A percentile compares a stretch with the other conserved stretches of the same genome.
These are phyloP conservation scores for Cercospora berteroae DNA, from an alignment of 2,329 filamentous ascomycete species.

Conservation along the genomic window DNA sequence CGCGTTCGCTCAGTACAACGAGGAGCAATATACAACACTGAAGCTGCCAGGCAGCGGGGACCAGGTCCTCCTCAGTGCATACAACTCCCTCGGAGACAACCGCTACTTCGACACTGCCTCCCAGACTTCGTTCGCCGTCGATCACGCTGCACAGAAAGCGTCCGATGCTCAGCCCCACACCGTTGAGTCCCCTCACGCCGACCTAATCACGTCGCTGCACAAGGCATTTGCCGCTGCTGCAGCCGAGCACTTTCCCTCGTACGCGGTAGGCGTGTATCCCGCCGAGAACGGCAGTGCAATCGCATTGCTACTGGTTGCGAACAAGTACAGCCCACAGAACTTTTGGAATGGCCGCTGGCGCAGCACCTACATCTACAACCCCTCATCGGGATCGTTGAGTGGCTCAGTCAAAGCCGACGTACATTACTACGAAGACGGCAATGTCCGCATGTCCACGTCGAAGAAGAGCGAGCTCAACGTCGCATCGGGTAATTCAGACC, in stretches of 20 bases:
- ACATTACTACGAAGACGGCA: conserved; percentile 99
- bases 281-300: conserved; percentile 71
- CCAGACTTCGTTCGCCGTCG: conserved; percentile 82
- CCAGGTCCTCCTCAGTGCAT: conserved; percentile 76
- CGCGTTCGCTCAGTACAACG: conserved; percentile 92
- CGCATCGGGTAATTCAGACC: conserved; percentile 61
- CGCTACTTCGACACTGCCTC: conserved; percentile 89
- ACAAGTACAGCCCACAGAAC: conserved; percentile 97
- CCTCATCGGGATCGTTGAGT: conserved; percentile 65
- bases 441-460: conserved; percentile 87
- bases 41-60: conserved; percentile 85
- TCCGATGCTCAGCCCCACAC: conserved; percentile 76
- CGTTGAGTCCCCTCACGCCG: conserved; percentile 71
- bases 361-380: conserved; percentile 76
- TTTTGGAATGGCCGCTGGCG: conserved; percentile 99
- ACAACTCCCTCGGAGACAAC: conserved; percentile 76
- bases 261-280: conserved; percentile 79
- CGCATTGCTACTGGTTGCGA: conserved; percentile 81
- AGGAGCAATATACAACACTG: conserved; percentile 84
- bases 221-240: conserved; percentile 75
- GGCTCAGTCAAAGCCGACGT: conserved; percentile 90
- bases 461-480: conserved; percentile 67
- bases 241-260: conserved; percentile 82
- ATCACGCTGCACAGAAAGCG: conserved; percentile 84
- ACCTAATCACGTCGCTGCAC: conserved; percentile 79